These are phyloP conservation scores for Penicillium tannophilum DNA, from an alignment of 495 filamentous ascomycete genomes.

Conservation along the genomic window DNA sequence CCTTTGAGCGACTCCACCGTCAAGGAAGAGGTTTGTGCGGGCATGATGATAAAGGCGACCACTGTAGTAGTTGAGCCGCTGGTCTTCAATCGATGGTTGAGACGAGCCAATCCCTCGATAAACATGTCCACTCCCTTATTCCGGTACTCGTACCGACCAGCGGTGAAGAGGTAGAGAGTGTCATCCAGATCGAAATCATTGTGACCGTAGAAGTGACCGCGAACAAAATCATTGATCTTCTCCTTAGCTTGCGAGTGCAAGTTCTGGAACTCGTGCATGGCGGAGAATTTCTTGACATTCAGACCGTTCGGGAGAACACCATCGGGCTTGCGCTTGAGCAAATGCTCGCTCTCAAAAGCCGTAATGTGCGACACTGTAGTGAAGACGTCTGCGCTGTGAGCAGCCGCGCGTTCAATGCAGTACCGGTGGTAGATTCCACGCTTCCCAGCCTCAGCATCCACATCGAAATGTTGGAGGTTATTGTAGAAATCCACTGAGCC, in stretches of 20 bases:
- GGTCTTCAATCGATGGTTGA: slow-evolving; percentile 90
- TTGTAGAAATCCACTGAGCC: slow-evolving; percentile 99
- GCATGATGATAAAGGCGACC: slow-evolving; percentile 99
- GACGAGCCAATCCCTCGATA: slow-evolving; percentile 89
- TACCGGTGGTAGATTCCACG: slow-evolving; percentile 98
- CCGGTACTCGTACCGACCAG: slow-evolving; percentile 94
- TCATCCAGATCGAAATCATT: slow-evolving; percentile 96
- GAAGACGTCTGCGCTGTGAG: slow-evolving; percentile 93
- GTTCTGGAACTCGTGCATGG: slow-evolving; percentile 99
- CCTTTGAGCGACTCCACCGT: slow-evolving; percentile 96
- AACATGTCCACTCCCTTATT: slow-evolving; percentile 99
- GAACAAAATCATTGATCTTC: slow-evolving; percentile 97
- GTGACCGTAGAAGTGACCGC: slow-evolving; percentile 97
- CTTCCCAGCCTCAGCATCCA: slow-evolving; percentile 95
- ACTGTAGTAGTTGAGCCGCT: slow-evolving; percentile 89
- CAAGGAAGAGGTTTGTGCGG: slow-evolving; percentile 92
- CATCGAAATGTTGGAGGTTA: slow-evolving; percentile 95
- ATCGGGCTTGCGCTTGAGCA: slow-evolving; percentile 96
- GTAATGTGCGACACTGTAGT: slow-evolving; percentile 99
- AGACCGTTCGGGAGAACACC: slow-evolving; percentile 95
- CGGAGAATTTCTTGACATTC: slow-evolving; percentile 98
- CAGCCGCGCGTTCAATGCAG: slow-evolving; percentile 92
- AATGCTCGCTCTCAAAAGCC: slow-evolving; percentile 94
- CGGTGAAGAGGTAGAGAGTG: slow-evolving; percentile 97
- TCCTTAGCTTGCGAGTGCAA: slow-evolving; percentile 93